Percentiles rank a stretch among this genome's conserved stretches.
phyloP scores from a whole-genome alignment of 106 monocot genomes.

The Apostasia ramifera region DNA sequence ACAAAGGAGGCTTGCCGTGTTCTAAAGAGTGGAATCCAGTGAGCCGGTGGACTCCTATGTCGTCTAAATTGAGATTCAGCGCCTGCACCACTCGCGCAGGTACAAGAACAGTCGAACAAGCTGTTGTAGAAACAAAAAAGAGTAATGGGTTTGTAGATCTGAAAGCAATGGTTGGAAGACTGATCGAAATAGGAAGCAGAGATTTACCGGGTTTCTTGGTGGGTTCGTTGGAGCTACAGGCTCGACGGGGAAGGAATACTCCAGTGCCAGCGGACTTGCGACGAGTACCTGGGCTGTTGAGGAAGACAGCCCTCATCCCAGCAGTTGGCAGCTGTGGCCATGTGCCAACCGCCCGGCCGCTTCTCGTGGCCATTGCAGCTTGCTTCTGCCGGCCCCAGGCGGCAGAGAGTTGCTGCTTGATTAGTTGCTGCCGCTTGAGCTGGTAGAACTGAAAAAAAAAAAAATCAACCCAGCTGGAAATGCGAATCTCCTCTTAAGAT shows the following conservation, averaged over 20 bases:
- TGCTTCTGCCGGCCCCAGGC: slow-evolving; percentile 14
- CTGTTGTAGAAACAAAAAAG: slow-evolving; percentile 7
- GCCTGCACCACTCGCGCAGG: slow-evolving; percentile 68
- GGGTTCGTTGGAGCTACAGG: slow-evolving; percentile 20
- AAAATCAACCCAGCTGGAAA: not conserved
- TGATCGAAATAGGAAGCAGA: not conserved
- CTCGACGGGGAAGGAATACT: slow-evolving; percentile 57
- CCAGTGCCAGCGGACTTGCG: slow-evolving; percentile 63
- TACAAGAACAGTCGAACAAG: slow-evolving; percentile 57
- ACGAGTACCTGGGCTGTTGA: slow-evolving; percentile 16
- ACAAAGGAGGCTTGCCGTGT: slow-evolving; percentile 20
- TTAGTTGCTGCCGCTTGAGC: slow-evolving; percentile 39
- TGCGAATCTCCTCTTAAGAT: not conserved
- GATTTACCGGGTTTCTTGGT: slow-evolving; percentile 41
- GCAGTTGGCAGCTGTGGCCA: slow-evolving; percentile 23
- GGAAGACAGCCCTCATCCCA: slow-evolving; percentile 52
- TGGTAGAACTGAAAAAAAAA: slow-evolving; percentile 29
- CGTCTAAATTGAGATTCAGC: slow-evolving; percentile 44
- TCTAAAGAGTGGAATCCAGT: slow-evolving; percentile 22
- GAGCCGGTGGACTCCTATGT: slow-evolving; percentile 14
- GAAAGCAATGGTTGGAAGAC: not conserved
- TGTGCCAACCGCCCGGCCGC: not conserved
- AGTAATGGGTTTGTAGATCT: too few relatives aligned
- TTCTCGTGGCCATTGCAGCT: not conserved
- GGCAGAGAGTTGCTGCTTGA: slow-evolving; percentile 34